A percentile compares a stretch with the other conserved stretches of the same genome.
Conservation (phyloP, 192 early-diverging fungal genomes). For the Powellomyces hirtus region DNA sequence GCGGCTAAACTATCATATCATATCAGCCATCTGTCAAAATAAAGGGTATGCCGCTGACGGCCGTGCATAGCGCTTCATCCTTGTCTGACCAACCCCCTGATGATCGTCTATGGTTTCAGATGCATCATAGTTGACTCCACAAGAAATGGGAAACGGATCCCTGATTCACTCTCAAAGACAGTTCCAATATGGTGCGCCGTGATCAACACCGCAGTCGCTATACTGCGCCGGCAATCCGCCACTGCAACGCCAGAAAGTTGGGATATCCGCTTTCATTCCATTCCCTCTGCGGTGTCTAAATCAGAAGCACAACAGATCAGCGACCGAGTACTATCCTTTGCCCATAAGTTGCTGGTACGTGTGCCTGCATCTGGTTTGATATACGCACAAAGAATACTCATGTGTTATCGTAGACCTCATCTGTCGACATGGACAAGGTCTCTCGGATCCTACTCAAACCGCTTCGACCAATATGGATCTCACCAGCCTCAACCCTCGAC, state of each 20-base stretch:
- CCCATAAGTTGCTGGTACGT: conserved; percentile 45
- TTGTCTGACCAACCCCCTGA: neutral
- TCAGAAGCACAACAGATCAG: conserved; percentile 74
- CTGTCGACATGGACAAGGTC: conserved; percentile 21
- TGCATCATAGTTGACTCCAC: conserved; percentile 89
- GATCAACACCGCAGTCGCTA: conserved; percentile 55
- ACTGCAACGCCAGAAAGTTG: conserved; percentile 28
- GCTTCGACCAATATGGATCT: conserved; percentile 81
- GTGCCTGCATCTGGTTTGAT: too few species aligned
- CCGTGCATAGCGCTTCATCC: too few species aligned
- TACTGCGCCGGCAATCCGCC: neutral
- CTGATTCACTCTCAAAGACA: conserved; percentile 81
- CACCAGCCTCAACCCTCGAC: conserved; percentile 51
- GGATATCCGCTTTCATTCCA: conserved; percentile 63
- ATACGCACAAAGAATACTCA: too few species aligned
- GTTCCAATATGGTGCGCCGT: conserved; percentile 88
- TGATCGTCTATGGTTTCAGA: conserved; percentile 39
- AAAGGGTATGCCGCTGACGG: conserved; percentile 50
- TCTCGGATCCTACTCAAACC: conserved; percentile 52
- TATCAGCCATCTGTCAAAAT: conserved; percentile 52
- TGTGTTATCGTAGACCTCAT: neutral
- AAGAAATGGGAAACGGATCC: conserved; percentile 76
- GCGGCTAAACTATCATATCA: conserved; percentile 73
- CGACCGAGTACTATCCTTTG: conserved; percentile 55
- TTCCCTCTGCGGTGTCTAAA: conserved; percentile 58